phyloP scores from a whole-genome alignment of 441 rosid species.

The Euphorbia corollata region DNA sequence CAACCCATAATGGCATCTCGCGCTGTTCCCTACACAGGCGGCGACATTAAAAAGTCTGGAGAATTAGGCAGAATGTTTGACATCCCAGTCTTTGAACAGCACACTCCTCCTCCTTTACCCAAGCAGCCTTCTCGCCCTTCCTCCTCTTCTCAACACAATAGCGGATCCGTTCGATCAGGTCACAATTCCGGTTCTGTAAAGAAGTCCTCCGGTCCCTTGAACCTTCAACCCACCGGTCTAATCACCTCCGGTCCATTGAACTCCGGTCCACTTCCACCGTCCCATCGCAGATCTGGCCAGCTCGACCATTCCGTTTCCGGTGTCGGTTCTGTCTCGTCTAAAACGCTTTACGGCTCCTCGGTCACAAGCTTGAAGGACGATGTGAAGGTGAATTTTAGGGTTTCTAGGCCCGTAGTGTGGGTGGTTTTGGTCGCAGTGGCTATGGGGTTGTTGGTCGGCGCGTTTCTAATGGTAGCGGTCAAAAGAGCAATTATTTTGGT shows the following conservation, averaged over 20 bases:
- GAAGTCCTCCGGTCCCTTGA: slow-evolving; percentile 64
- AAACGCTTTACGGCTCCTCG: slow-evolving; percentile 62
- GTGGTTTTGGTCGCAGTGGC: slow-evolving; percentile 52
- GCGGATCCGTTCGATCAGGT: slow-evolving; percentile 80
- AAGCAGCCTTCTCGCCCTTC: slow-evolving; percentile 49
- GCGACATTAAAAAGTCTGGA: slow-evolving; percentile 66
- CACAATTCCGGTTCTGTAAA: slow-evolving; percentile 56
- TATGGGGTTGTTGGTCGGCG: slow-evolving; percentile 57
- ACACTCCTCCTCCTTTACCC: slow-evolving; percentile 27
- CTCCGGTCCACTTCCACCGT: slow-evolving; percentile 27
- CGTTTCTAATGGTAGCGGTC: slow-evolving; percentile 64
- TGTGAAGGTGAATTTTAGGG: slow-evolving; percentile 61
- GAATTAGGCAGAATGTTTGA: slow-evolving; percentile 82
- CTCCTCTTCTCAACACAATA: slow-evolving; percentile 52
- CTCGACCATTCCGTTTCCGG: slow-evolving; percentile 27
- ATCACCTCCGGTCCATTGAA: slow-evolving; percentile 58
- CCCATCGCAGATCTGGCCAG: slow-evolving; percentile 50
- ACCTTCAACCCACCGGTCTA: slow-evolving; percentile 78
- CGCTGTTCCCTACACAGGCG: slow-evolving; percentile 66
- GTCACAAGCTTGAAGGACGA: slow-evolving; percentile 63
- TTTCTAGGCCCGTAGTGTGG: slow-evolving; percentile 71
- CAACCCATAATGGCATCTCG: slow-evolving; percentile 51
- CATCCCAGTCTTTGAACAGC: slow-evolving; percentile 35
- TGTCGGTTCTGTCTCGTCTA: slow-evolving; percentile 29
- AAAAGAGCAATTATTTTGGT: slow-evolving; percentile 61